phyloP scores from a whole-genome alignment of 2,329 filamentous ascomycete species.

The Arachnomyces sp. region DNA sequence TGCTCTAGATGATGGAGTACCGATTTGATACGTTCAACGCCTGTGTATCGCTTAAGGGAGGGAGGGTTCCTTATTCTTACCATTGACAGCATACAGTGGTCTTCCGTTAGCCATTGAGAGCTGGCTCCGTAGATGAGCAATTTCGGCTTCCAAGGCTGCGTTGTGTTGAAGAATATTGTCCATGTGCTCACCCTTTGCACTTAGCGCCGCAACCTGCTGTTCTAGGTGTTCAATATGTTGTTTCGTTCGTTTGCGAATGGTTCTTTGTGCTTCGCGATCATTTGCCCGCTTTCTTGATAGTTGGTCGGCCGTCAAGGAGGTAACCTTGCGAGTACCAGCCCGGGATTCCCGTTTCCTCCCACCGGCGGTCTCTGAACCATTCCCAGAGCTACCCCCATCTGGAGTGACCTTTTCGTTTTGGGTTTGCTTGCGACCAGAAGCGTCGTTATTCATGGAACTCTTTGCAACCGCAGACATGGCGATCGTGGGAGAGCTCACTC shows the following conservation, averaged over 20 bases:
- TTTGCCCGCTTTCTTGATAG: conserved; percentile 54
- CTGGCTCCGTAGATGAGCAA: conserved; percentile 44
- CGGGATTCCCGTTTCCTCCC: conserved; percentile 38
- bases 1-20: neutral
- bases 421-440: too few relatives aligned
- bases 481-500: too few relatives aligned
- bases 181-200: conserved; percentile 43
- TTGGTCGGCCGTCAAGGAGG: conserved; percentile 50
- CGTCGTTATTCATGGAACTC: neutral
- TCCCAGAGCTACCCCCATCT: conserved; percentile 20
- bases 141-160: conserved; percentile 48
- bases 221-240: conserved; percentile 54
- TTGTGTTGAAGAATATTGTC: conserved; percentile 47
- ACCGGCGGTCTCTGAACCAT: conserved; percentile 8
- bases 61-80: neutral
- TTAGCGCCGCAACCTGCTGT: conserved; percentile 46
- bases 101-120: conserved; percentile 28
- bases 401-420: neutral
- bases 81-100: conserved; percentile 8
- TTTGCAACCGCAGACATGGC: neutral
- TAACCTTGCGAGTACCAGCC: conserved; percentile 51
- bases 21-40: too few relatives aligned
- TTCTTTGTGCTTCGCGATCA: conserved; percentile 53
- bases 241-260: conserved; percentile 52
- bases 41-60: neutral